phyloP scores from a whole-genome alignment of 2,329 filamentous ascomycete genomes.

The Penicillium sclerotigenum region DNA sequence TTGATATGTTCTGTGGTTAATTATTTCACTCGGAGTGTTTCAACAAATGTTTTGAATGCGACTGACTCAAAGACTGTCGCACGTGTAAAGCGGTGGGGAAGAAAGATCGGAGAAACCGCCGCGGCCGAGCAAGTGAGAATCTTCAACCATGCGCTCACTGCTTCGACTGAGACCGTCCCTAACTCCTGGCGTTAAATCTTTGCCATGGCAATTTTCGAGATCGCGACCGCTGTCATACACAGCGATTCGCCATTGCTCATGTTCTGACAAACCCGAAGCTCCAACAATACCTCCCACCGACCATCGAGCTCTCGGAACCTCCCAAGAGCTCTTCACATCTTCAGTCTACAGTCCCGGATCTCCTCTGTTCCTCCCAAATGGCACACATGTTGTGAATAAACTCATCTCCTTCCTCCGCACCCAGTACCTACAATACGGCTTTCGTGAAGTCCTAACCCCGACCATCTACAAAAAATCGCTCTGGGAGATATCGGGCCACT shows the following conservation, averaged over 20 bases:
- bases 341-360: constrained; percentile 80
- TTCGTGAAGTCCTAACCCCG: constrained; percentile 83
- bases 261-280: constrained; percentile 23
- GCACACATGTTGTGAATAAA: constrained; percentile 78
- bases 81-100: constrained; percentile 23
- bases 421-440: constrained; percentile 81
- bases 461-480: constrained; percentile 87
- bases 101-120: constrained; percentile 16
- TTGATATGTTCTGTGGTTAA: not conserved
- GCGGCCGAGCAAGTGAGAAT: constrained; percentile 2
- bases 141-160: constrained; percentile 25
- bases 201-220: constrained; percentile 2
- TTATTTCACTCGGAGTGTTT: not conserved
- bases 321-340: constrained; percentile 73
- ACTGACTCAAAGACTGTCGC: not conserved
- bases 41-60: not conserved
- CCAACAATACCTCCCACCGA: constrained; percentile 42
- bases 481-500: constrained; percentile 81
- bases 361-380: constrained; percentile 78
- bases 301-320: constrained; percentile 50
- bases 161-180: constrained; percentile 18
- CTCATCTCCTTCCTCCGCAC: constrained; percentile 76
- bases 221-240: constrained; percentile 20
- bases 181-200: not conserved
- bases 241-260: constrained; percentile 20